Conservation (phyloP, 106 monocot genomes). For the Dendrobium officinale region DNA sequence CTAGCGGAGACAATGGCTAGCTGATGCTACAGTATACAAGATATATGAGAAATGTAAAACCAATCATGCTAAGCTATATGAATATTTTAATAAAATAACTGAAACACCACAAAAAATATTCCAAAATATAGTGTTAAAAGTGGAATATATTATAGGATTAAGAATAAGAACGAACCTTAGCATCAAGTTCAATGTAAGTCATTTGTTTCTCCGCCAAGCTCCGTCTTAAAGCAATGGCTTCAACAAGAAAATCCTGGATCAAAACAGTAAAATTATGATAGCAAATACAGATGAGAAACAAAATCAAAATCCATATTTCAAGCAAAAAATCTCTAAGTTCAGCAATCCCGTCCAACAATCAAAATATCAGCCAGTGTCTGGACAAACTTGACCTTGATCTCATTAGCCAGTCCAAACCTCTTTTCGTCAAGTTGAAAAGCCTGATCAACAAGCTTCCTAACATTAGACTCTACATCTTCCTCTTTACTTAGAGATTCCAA, state of each 20-base stretch:
- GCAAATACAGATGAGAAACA: not conserved
- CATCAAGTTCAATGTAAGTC: conserved; percentile 65
- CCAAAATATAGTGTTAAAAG: not conserved
- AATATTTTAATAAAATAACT: not conserved
- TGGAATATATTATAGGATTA: not conserved
- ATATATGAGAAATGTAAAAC: not conserved
- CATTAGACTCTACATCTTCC: conserved; percentile 59
- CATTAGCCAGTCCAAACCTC: conserved; percentile 51
- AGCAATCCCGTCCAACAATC: not conserved
- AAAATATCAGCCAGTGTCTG: not conserved
- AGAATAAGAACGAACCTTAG: conserved; percentile 25
- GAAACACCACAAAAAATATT: not conserved
- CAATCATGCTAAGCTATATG: not conserved
- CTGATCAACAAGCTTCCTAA: conserved; percentile 59
- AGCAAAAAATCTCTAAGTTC: not conserved
- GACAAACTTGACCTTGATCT: conserved; percentile 53
- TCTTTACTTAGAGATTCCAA: conserved; percentile 60
- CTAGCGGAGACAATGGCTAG: not conserved
- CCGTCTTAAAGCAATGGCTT: conserved; percentile 62
- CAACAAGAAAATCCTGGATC: conserved; percentile 51
- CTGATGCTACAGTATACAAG: not conserved
- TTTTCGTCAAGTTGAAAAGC: conserved; percentile 42
- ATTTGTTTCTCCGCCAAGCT: conserved; percentile 59
- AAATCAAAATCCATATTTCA: not conserved
- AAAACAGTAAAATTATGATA: conserved; percentile 8